These are phyloP conservation scores for Calonectria honghensis DNA, from an alignment of 2,329 filamentous ascomycete species.

Conservation along the genomic window DNA sequence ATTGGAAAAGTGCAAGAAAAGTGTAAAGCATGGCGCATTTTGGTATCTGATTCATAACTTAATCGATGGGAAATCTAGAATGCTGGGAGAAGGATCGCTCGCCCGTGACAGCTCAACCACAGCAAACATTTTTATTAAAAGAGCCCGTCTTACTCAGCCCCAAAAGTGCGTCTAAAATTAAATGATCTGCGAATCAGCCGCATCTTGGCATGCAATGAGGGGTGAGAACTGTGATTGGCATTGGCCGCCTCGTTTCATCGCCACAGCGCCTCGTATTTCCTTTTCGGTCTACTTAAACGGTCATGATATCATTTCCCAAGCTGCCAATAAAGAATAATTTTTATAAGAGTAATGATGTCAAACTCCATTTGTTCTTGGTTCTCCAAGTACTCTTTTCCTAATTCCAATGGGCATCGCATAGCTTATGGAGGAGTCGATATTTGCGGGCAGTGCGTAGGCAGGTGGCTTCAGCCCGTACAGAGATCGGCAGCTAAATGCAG, in stretches of 20 bases:
- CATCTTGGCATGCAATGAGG: neutral
- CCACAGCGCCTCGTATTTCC: neutral
- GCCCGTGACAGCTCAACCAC: neutral
- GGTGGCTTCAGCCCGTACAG: neutral
- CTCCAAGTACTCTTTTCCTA: too few species aligned
- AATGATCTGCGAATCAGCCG: neutral
- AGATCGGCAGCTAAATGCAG: neutral
- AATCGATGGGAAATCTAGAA: neutral
- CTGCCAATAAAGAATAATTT: neutral
- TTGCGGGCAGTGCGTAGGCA: too few species aligned
- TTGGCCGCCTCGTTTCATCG: conserved; percentile 3
- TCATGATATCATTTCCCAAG: neutral
- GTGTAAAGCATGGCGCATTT: neutral
- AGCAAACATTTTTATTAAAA: neutral
- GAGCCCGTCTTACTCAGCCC: neutral
- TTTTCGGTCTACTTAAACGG: neutral
- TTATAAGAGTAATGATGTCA: neutral
- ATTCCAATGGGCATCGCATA: neutral
- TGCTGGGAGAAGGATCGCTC: neutral
- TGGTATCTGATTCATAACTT: neutral
- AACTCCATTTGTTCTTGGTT: too few species aligned
- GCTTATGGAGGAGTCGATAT: neutral
- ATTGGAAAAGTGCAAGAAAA: neutral
- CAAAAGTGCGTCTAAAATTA: neutral
- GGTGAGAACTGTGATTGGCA: neutral